Evolutionary conservation across 495 filamentous ascomycete species (phyloP).

Genomic region (Glonium stellatum): DNA sequence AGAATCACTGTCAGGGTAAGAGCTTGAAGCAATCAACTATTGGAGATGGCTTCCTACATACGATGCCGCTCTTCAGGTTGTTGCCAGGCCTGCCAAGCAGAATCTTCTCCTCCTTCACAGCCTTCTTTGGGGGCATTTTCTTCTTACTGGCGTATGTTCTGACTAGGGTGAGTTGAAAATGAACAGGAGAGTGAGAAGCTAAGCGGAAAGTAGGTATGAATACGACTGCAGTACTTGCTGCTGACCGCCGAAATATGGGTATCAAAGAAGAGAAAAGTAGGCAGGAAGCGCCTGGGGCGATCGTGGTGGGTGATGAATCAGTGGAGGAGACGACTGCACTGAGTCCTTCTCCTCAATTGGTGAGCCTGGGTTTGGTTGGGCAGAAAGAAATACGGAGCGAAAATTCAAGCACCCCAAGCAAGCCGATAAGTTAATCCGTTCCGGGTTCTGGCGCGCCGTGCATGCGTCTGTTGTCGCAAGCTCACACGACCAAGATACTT

Average conservation of each 20-base stretch:
- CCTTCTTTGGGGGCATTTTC: constrained; percentile 75
- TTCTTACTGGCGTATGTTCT: constrained; percentile 36
- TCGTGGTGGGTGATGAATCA: constrained; percentile 38
- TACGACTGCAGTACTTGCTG: constrained; percentile 56
- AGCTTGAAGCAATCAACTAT: constrained; percentile 12
- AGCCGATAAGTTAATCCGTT: background rate
- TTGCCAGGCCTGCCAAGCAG: constrained; percentile 92
- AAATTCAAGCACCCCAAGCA: background rate
- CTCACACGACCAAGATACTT: background rate
- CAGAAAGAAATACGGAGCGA: background rate
- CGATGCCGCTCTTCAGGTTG: constrained; percentile 99
- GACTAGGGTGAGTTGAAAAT: constrained; percentile 31
- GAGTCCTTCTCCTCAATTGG: constrained; percentile 17
- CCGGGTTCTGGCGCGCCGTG: background rate
- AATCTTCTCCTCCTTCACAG: constrained; percentile 65
- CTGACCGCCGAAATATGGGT: constrained; percentile 40
- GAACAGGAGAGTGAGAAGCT: constrained; percentile 2
- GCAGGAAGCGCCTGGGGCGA: constrained; percentile 36
- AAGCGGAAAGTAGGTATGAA: constrained; percentile 16
- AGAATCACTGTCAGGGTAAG: constrained; percentile 30
- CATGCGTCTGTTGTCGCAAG: background rate
- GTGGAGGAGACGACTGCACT: constrained; percentile 27
- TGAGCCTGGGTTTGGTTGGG: constrained; percentile 1
- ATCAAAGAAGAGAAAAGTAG: constrained; percentile 51
- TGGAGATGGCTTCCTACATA: constrained; percentile 54